Conservation (phyloP, 768 basidiomycete species). For the Antrodiella citrinella region DNA sequence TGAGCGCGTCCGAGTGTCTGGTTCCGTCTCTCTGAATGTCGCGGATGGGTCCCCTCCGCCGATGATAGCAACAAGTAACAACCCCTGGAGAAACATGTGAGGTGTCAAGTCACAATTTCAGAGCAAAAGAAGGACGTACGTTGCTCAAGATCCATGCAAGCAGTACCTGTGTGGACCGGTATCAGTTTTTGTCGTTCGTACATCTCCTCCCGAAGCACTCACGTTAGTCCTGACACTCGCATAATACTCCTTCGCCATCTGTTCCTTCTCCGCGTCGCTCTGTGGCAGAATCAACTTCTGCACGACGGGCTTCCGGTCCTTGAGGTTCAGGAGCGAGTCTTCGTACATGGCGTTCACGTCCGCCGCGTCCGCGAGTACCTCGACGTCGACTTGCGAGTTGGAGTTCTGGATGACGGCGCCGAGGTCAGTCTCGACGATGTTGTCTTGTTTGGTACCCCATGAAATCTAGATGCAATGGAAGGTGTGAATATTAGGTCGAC, state of each 20-base stretch:
- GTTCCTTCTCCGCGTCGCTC: conserved; percentile 56
- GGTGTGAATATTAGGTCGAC: conserved; percentile 4
- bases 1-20: conserved; percentile 51
- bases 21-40: conserved; percentile 48
- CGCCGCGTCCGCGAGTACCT: conserved; percentile 72
- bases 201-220: too few relatives aligned
- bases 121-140: conserved; percentile 34
- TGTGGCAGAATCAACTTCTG: conserved; percentile 23
- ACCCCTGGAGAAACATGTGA: conserved; percentile 35
- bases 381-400: conserved; percentile 78
- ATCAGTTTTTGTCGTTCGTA: too few relatives aligned
- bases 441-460: conserved; percentile 95
- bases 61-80: conserved; percentile 64
- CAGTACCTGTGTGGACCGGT: conserved; percentile 38
- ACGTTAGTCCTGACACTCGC: conserved; percentile 81
- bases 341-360: conserved; percentile 82
- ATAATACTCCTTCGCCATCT: conserved; percentile 78
- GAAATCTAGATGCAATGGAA: conserved; percentile 47
- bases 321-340: conserved; percentile 71
- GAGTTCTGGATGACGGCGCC: conserved; percentile 78
- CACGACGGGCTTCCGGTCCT: conserved; percentile 41
- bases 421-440: conserved; percentile 63
- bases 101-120: background rate
- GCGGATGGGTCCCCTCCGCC: conserved; percentile 47
- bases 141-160: conserved; percentile 82